Conservation (phyloP, 352 stramenopile species). For the Phytophthora cajani region DNA sequence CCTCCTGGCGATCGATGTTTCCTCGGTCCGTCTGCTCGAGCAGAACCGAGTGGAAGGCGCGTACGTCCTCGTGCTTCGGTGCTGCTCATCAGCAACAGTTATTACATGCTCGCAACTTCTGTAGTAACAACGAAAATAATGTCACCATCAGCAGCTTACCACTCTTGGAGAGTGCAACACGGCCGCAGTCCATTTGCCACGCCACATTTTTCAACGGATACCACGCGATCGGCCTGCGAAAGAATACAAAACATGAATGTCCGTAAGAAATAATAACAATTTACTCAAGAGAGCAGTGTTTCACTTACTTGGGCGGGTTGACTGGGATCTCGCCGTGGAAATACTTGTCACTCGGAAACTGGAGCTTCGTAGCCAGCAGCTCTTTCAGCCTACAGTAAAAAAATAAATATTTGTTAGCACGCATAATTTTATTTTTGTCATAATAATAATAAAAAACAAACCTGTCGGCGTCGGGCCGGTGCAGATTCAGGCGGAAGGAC, state of each 20-base stretch:
- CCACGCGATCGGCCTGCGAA: conserved; percentile 67
- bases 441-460: background rate
- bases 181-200: conserved; percentile 86
- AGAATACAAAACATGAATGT: conserved; percentile 1
- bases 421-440: background rate
- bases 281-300: background rate
- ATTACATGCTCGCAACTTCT: too few species aligned
- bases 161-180: conserved; percentile 82
- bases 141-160: conserved; percentile 34
- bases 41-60: conserved; percentile 93
- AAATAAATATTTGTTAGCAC: background rate
- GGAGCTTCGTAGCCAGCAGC: conserved; percentile 53
- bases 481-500: conserved; percentile 85
- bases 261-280: background rate
- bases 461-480: conserved; percentile 62
- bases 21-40: conserved; percentile 92
- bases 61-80: conserved; percentile 81
- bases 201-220: conserved; percentile 81
- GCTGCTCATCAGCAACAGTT: conserved; percentile 33
- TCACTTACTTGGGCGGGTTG: conserved; percentile 66
- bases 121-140: conserved; percentile 5
- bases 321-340: conserved; percentile 61
- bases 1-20: conserved; percentile 96
- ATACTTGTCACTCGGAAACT: conserved; percentile 66
- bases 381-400: conserved; percentile 46